Percentiles rank a stretch among this genome's conserved stretches.
phyloP scores from a whole-genome alignment of 2,329 filamentous ascomycete genomes.

The Clonostachys chloroleuca region DNA sequence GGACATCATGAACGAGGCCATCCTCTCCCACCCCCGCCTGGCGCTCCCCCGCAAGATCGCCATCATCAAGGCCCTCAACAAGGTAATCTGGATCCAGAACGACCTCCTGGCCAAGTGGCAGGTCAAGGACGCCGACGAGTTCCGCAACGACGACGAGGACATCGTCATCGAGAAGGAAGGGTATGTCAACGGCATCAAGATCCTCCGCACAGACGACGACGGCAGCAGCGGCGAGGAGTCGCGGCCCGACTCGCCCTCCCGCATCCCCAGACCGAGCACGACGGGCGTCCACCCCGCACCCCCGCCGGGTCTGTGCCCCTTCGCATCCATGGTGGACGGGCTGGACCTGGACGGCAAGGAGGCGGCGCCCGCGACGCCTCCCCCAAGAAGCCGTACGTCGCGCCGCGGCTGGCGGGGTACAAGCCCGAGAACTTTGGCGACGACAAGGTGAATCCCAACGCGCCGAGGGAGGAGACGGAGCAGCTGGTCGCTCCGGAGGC shows the following conservation, averaged over 20 bases:
- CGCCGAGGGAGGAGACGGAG: too few relatives aligned
- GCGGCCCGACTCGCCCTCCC: conserved; percentile 4
- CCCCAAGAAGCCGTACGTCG: too few relatives aligned
- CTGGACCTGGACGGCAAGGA: too few relatives aligned
- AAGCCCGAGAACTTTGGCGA: too few relatives aligned
- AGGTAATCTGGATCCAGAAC: conserved; percentile 86
- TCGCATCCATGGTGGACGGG: too few relatives aligned
- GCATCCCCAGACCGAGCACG: conserved; percentile 5
- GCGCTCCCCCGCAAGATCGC: conserved; percentile 65
- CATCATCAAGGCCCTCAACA: conserved; percentile 70
- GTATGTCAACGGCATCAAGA: conserved; percentile 58
- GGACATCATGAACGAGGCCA: conserved; percentile 72
- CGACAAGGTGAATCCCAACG: too few relatives aligned
- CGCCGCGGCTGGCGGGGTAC: too few relatives aligned
- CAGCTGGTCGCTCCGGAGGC: too few relatives aligned
- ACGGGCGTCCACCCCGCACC: too few relatives aligned
- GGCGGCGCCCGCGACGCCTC: too few relatives aligned
- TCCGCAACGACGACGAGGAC: conserved; percentile 35
- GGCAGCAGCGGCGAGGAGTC: conserved; percentile 22
- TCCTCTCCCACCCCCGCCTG: conserved; percentile 67
- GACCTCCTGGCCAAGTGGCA: conserved; percentile 85
- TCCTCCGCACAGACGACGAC: conserved; percentile 28
- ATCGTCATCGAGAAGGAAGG: conserved; percentile 57
- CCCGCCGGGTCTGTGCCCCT: too few relatives aligned
- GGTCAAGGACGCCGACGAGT: conserved; percentile 64